phyloP scores from a whole-genome alignment of 768 basidiomycete genomes.

The Psilocybe sp. region DNA sequence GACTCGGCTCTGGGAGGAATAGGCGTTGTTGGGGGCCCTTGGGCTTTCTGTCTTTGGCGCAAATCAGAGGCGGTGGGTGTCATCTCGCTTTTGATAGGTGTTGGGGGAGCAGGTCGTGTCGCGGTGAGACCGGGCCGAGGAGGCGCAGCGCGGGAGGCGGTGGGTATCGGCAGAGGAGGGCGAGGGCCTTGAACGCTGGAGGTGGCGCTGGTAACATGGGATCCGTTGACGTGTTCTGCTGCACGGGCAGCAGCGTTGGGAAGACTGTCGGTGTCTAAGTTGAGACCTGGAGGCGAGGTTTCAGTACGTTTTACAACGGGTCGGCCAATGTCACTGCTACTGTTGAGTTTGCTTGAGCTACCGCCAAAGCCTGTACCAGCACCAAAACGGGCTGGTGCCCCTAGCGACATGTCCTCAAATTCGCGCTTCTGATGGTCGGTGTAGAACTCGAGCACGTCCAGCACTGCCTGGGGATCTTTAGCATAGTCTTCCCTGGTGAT shows the following conservation, averaged over 20 bases:
- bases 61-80: constrained; percentile 61
- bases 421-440: constrained; percentile 98
- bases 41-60: constrained; percentile 59
- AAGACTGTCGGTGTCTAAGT: constrained; percentile 39
- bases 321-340: constrained; percentile 18
- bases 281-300: constrained; percentile 38
- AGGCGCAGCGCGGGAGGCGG: constrained; percentile 26
- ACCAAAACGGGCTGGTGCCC: constrained; percentile 77
- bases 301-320: constrained; percentile 36
- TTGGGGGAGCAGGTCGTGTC: constrained; percentile 65
- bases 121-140: constrained; percentile 38
- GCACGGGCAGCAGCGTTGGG: constrained; percentile 52
- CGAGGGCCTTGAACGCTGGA: constrained; percentile 29
- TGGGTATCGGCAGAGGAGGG: constrained; percentile 24
- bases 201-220: constrained; percentile 35
- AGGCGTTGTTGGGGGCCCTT: constrained; percentile 39
- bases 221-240: constrained; percentile 62
- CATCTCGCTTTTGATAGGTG: constrained; percentile 41
- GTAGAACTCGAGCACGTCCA: constrained; percentile 98
- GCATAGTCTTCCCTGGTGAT: constrained; percentile 98
- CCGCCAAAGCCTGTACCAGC: constrained; percentile 93
- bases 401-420: constrained; percentile 51
- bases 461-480: constrained; percentile 93
- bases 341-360: constrained; percentile 38
- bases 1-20: constrained; percentile 52